Evolutionary conservation across 768 basidiomycete genomes (phyloP), one percentile per base, ranked within the genome.

Genomic region (Tulasnella sp.): DNA sequence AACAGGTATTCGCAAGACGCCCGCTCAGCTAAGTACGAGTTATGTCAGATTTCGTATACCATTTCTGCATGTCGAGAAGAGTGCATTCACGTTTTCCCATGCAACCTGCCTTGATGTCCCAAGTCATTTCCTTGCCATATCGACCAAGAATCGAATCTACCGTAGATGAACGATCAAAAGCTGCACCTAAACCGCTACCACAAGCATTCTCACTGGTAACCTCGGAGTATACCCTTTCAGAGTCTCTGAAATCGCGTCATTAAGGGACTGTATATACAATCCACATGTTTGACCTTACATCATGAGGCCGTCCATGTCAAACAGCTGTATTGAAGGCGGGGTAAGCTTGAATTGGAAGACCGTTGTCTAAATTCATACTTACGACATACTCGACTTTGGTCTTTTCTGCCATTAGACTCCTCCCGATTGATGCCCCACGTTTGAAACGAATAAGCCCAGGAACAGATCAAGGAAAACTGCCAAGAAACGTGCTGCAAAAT

Each of bases 71-170:
- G 24, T 25, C 32, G 32, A 37, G 46, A n/a, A 39, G 20, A 48
- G 6, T 37, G 13, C 10, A 63, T 70, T 48, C 42, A 85, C 86
- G 76, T 70, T 82, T 84, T 48, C 87, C 87, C 87, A 89, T 90
- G 52, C 83, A 75, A 0, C 81, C 83, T n/a, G 83, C 79, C 61
- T 89, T 88, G 52, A 89, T 85, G 51, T 84, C 80, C 85, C 85
- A 88, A 3, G 83, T 83, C 81, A 90, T 84, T 56, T 75, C 66
- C 55, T 77, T 79, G 24, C 83, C 85, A 59, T 81, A 79, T 9
- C 69, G 71, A 15, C 70, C 75, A 16, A 92, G 75, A 45, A 88
- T 79, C 24, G 76, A 71, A 66, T 89, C 85, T 83, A 42, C 10
- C 20, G 10, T 20, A 12, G 4, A 58, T 45, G 49, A 44, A 41